phyloP scores from a whole-genome alignment of 768 basidiomycete species.

The Suillus placidus region DNA sequence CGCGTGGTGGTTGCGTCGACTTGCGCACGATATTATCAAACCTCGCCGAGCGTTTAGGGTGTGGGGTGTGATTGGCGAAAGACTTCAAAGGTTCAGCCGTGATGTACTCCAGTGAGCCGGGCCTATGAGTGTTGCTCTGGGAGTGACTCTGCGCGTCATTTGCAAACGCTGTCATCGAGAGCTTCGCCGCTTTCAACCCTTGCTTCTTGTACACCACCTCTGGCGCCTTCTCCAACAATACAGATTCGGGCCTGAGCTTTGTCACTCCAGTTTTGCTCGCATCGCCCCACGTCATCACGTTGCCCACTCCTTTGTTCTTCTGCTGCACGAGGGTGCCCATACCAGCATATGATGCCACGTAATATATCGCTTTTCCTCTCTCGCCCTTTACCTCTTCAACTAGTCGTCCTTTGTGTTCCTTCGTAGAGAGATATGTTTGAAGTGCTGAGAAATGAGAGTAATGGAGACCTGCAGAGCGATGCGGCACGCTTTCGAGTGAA shows the following conservation, averaged over 20 bases:
- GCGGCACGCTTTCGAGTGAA: constrained; percentile 65
- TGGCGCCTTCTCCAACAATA: constrained; percentile 42
- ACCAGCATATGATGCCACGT: constrained; percentile 37
- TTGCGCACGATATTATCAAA: not conserved
- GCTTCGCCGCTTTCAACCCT: constrained; percentile 39
- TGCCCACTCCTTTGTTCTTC: constrained; percentile 20
- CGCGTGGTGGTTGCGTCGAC: not conserved
- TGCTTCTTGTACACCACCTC: constrained; percentile 47
- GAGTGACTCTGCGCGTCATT: constrained; percentile 33
- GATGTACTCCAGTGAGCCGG: constrained; percentile 55
- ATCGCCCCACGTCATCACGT: constrained; percentile 33
- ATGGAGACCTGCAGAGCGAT: constrained; percentile 60
- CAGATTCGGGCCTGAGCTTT: constrained; percentile 32
- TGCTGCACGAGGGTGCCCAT: constrained; percentile 27
- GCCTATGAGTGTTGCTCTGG: constrained; percentile 47
- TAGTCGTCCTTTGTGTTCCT: constrained; percentile 61
- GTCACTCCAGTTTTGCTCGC: constrained; percentile 29
- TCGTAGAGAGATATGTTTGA: constrained; percentile 54
- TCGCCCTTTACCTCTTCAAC: constrained; percentile 36
- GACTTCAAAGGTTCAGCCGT: constrained; percentile 27
- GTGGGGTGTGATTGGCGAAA: not conserved
- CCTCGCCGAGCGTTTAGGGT: not conserved
- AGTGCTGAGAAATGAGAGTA: constrained; percentile 59
- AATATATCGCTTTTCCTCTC: constrained; percentile 17
- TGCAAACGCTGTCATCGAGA: constrained; percentile 37